These are phyloP conservation scores for Mixia osmundae DNA, from an alignment of 1,284 basidiomycete species.

Conservation along the genomic window DNA sequence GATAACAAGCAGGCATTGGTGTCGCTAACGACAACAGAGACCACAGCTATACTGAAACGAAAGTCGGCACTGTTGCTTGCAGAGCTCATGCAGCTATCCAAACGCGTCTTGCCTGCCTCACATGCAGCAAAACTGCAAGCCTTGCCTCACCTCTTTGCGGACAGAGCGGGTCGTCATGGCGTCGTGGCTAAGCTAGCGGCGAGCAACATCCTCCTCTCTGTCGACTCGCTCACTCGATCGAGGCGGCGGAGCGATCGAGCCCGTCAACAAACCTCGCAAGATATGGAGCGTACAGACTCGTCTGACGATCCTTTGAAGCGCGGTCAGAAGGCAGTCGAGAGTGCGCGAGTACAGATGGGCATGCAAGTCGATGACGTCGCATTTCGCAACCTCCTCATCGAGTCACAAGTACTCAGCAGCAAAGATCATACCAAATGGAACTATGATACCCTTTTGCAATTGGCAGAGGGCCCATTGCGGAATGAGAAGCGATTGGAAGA, in stretches of 20 bases:
- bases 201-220: slow-evolving; percentile 57
- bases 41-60: slow-evolving; percentile 39
- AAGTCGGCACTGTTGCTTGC: slow-evolving; percentile 84
- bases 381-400: slow-evolving; percentile 50
- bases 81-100: slow-evolving; percentile 68
- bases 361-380: slow-evolving; percentile 66
- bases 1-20: slow-evolving; percentile 42
- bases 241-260: no score
- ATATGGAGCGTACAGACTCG: slow-evolving; percentile 31
- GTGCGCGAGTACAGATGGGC: slow-evolving; percentile 61
- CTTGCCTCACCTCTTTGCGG: slow-evolving; percentile 59
- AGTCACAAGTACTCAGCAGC: slow-evolving; percentile 51
- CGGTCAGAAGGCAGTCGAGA: slow-evolving; percentile 74
- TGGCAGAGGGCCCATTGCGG: slow-evolving; percentile 75
- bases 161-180: slow-evolving; percentile 47
- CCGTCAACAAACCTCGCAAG: slow-evolving; percentile 31
- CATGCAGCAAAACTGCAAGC: slow-evolving; percentile 68
- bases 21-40: slow-evolving; percentile 43
- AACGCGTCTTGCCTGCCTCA: slow-evolving; percentile 60
- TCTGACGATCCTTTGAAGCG: slow-evolving; percentile 63
- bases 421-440: slow-evolving; percentile 88
- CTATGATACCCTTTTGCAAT: slow-evolving; percentile 60
- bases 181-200: slow-evolving; percentile 57
- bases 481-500: slow-evolving; percentile 90
- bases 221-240: slow-evolving; percentile 83